Evolutionary conservation across 805 yeast genomes (phyloP), one percentile per base, ranked within the genome.

Genomic region (Teunomyces lycoperdinae): DNA sequence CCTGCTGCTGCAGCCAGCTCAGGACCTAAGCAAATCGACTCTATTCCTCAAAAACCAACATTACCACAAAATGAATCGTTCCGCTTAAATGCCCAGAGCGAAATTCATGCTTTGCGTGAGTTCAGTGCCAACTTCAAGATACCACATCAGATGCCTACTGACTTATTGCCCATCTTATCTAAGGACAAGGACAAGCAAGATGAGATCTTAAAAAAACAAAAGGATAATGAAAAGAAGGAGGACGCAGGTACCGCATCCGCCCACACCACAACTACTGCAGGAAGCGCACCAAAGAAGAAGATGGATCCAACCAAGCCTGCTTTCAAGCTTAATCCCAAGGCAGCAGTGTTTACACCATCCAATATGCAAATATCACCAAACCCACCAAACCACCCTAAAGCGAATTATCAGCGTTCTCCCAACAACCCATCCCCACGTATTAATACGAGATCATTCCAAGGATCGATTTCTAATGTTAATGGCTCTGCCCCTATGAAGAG

Each of bases 51-150:
- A 8, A 66, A 67, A 44, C 69, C 50, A 3, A 51, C 46, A 5
- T 56, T 49, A 10, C 33, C 32, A 30, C 63, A 59, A 24, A 64
- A 55, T 42, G 79, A 75, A 50, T 64, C 74, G 11, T 66, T 70
- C 52, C 70, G 77, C 49, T 62, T 75, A 47, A 77, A 70, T 54
- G 77, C 80, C 1, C 81, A 81, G 61, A 79, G 80, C 52, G 89
- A 85, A 61, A 77, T 86, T 52, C 83, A 83, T 52, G 80, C 87
- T 9, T 72, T 89, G 47, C 82, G 80, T 52, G 88, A 87, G 59
- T 90, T 91, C 61, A 81, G 95, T 34, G 89, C 87, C 43, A 86
- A 80, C 55, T 87, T 89, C 66, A 88, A 88, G 65, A 80, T 90
- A 28, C 86, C 85, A 2, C 80, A 79, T 57, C 58, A 60, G 44